A percentile compares a stretch with the other conserved stretches of the same genome.
phyloP scores from a whole-genome alignment of 139 green algal species.

The Chlorella ohadii region DNA sequence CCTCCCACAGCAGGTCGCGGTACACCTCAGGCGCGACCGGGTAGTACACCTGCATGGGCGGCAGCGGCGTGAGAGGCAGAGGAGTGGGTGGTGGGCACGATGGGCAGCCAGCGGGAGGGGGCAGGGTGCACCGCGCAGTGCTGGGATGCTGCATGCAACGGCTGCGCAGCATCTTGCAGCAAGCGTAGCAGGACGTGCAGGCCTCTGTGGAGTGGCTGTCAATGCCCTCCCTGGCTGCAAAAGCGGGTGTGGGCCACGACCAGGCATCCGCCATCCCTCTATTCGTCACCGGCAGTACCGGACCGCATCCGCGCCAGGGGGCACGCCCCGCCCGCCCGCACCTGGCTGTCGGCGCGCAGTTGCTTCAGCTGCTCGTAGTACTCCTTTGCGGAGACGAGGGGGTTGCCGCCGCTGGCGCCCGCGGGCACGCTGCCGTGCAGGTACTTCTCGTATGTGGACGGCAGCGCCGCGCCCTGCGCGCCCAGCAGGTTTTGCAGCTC shows the following conservation, averaged over 20 bases:
- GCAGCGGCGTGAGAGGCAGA: neutral
- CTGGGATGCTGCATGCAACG: too few relatives aligned
- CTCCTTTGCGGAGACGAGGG: conserved; percentile 36
- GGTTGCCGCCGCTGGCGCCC: neutral
- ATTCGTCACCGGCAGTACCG: neutral
- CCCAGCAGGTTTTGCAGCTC: conserved; percentile 39
- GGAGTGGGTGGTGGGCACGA: too few relatives aligned
- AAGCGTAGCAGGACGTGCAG: too few relatives aligned
- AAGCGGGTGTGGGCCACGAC: neutral
- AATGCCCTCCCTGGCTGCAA: too few relatives aligned
- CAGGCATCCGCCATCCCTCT: too few relatives aligned
- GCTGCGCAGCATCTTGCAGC: too few relatives aligned
- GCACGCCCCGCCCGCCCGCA: neutral
- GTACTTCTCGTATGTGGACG: conserved; percentile 47
- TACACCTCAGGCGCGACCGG: conserved; percentile 48
- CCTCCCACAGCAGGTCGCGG: conserved; percentile 51
- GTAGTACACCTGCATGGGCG: conserved; percentile 44
- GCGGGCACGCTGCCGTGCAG: conserved; percentile 38
- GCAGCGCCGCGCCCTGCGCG: conserved; percentile 1
- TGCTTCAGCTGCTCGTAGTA: conserved; percentile 48
- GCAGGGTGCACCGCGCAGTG: too few relatives aligned
- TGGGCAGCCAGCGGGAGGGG: too few relatives aligned
- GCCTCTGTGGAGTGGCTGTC: too few relatives aligned
- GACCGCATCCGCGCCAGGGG: neutral
- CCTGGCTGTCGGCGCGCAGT: conserved; percentile 41